These are phyloP conservation scores for Fusarium sp. DNA, from an alignment of 2,329 filamentous ascomycete species.

Conservation along the genomic window DNA sequence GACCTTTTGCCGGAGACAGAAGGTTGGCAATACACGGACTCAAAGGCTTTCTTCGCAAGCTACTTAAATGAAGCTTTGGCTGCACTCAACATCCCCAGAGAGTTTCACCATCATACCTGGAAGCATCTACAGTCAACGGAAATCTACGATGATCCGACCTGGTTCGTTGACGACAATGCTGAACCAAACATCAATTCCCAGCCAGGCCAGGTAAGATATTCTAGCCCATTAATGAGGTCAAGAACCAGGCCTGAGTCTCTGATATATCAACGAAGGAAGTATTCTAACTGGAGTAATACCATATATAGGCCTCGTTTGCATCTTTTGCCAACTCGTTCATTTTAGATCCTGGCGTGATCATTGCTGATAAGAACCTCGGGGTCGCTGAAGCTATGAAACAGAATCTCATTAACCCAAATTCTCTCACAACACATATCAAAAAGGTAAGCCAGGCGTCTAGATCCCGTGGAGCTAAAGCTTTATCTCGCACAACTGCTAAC, in stretches of 20 bases:
- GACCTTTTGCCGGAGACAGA: neutral
- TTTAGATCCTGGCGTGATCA: conserved; percentile 5
- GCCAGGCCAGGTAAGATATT: neutral
- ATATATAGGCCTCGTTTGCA: neutral
- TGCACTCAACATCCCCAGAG: neutral
- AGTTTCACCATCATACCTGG: neutral
- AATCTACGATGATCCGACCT: conserved; percentile 2
- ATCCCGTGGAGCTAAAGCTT: neutral
- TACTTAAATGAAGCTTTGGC: conserved; percentile 11
- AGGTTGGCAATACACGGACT: neutral
- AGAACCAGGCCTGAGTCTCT: neutral
- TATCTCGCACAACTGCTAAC: neutral
- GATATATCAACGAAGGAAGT: neutral
- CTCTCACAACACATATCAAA: neutral
- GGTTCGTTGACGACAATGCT: neutral
- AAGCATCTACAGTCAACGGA: neutral
- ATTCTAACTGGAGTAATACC: neutral
- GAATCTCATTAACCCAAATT: no score
- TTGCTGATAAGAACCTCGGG: conserved; percentile 7
- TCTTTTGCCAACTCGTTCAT: conserved; percentile 5
- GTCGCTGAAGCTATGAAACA: neutral
- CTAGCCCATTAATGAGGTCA: neutral
- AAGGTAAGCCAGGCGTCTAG: neutral
- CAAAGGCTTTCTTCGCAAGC: neutral
- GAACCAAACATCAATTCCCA: neutral